phyloP scores from a whole-genome alignment of 306 rosid species.

The Corylus heterophylla region DNA sequence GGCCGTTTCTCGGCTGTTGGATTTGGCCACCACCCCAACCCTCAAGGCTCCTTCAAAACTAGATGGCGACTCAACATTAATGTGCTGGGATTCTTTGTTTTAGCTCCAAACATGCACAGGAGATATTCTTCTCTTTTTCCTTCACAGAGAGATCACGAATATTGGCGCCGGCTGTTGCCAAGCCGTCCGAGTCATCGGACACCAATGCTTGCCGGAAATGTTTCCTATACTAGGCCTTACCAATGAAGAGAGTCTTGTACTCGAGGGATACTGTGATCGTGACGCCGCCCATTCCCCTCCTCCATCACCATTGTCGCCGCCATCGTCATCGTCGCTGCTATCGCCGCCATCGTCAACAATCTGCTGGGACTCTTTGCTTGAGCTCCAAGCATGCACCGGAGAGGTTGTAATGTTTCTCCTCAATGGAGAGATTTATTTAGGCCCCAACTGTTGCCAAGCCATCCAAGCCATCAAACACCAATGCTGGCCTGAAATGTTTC shows the following conservation, averaged over 20 bases:
- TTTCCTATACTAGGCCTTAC: conserved; percentile 58
- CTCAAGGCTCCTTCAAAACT: conserved; percentile 44
- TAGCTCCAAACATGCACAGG: conserved; percentile 60
- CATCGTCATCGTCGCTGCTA: background rate
- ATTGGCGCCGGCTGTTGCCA: conserved; percentile 56
- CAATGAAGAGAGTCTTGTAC: conserved; percentile 46
- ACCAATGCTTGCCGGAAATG: conserved; percentile 68
- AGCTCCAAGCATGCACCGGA: conserved; percentile 58
- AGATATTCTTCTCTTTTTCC: conserved; percentile 52
- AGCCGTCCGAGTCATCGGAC: conserved; percentile 48
- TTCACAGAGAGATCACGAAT: conserved; percentile 48
- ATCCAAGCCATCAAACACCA: conserved; percentile 46
- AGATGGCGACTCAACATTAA: conserved; percentile 32
- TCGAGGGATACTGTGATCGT: conserved; percentile 54
- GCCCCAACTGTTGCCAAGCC: conserved; percentile 56
- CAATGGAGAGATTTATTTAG: conserved; percentile 55
- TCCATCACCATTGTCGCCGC: background rate
- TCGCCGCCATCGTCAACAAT: conserved; percentile 12
- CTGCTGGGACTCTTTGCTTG: conserved; percentile 66
- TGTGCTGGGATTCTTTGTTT: conserved; percentile 64
- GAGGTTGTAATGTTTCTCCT: conserved; percentile 60
- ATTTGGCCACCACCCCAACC: conserved; percentile 5
- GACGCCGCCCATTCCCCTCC: conserved; percentile 11
- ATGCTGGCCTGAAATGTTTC: conserved; percentile 68
- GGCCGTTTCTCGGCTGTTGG: conserved; percentile 23